Conservation (phyloP, 345 rosid genomes). For the Eutrema japonicum region DNA sequence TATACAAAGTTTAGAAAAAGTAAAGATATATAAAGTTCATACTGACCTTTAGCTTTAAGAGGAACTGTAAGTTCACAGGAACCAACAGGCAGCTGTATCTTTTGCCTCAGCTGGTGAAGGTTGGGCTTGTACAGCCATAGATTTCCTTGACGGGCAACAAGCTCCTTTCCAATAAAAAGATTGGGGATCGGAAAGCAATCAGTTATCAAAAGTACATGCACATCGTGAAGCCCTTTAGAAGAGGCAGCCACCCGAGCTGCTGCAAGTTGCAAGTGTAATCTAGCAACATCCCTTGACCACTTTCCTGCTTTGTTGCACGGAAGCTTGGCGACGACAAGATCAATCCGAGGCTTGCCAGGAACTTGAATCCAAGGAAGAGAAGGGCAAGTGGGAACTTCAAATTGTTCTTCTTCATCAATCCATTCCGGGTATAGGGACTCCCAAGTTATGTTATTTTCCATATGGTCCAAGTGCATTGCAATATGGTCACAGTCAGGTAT, state of each 20-base stretch:
- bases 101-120: constrained; percentile 61
- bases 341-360: constrained; percentile 81
- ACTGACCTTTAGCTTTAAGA: constrained; percentile 76
- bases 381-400: constrained; percentile 84
- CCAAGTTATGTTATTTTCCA: constrained; percentile 61
- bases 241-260: constrained; percentile 81
- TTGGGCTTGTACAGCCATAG: constrained; percentile 80
- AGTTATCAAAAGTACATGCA: constrained; percentile 65
- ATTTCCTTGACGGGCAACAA: constrained; percentile 56
- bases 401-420: constrained; percentile 93
- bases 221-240: constrained; percentile 71
- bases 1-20: neutral
- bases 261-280: constrained; percentile 84
- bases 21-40: constrained; percentile 18
- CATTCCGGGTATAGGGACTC: constrained; percentile 85
- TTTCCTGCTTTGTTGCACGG: constrained; percentile 67
- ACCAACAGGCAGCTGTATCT: constrained; percentile 62
- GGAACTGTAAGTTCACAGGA: constrained; percentile 93
- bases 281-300: constrained; percentile 88
- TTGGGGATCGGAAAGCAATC: constrained; percentile 84
- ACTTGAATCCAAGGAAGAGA: constrained; percentile 63
- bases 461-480: constrained; percentile 51
- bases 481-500: constrained; percentile 71
- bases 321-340: constrained; percentile 78
- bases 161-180: constrained; percentile 80